Percentiles rank a stretch among this genome's conserved stretches.
Conservation (phyloP, 257 asterid genomes). For the Nicotiana knightiana region DNA sequence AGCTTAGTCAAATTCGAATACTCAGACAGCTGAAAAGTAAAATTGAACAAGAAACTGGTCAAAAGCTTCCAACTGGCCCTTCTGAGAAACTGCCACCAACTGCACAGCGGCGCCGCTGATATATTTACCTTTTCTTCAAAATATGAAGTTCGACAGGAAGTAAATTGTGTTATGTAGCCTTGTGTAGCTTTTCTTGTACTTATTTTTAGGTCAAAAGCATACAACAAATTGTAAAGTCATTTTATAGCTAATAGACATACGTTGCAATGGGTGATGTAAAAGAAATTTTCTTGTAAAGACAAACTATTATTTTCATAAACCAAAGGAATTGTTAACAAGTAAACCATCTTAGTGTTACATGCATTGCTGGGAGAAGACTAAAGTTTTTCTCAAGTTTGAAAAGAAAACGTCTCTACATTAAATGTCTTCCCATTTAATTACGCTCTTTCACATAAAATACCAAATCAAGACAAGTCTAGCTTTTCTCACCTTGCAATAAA, state of each 20-base stretch:
- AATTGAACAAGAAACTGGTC: slow-evolving; percentile 68
- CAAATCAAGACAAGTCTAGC: background rate
- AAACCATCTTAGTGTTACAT: background rate
- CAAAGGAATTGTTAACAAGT: background rate
- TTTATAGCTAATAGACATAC: background rate
- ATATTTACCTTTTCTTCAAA: background rate
- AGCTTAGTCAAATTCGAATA: slow-evolving; percentile 73
- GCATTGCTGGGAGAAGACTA: background rate
- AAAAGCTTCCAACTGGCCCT: slow-evolving; percentile 72
- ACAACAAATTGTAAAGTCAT: background rate
- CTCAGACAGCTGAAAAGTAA: slow-evolving; percentile 69
- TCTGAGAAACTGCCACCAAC: slow-evolving; percentile 87
- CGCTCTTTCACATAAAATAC: background rate
- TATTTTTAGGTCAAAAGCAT: background rate
- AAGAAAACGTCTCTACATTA: background rate
- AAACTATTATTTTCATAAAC: background rate
- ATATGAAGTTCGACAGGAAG: background rate
- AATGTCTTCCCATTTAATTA: background rate
- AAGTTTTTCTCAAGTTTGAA: background rate
- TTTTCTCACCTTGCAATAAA: too few relatives aligned
- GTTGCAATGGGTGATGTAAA: background rate
- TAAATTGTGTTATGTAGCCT: background rate
- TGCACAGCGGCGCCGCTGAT: slow-evolving; percentile 49
- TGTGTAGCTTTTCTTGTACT: background rate
- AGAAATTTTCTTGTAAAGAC: background rate